A percentile compares a stretch with the other conserved stretches of the same genome.
Evolutionary conservation across 2,329 filamentous ascomycete species (phyloP).

Genomic region (Alternaria angustiovoidea): DNA sequence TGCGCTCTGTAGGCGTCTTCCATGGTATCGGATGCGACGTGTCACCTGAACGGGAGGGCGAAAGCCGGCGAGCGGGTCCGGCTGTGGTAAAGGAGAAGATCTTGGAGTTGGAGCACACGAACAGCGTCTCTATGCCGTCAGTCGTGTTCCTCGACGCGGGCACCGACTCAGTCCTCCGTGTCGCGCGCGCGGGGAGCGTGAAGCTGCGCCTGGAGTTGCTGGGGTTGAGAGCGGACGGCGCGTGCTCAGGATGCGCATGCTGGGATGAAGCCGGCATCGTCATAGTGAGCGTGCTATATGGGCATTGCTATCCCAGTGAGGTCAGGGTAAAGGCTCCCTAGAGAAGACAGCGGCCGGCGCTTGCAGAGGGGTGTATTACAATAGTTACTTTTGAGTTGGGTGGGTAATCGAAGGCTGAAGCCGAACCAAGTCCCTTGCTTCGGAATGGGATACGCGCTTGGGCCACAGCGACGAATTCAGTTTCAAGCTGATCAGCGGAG

Average conservation of each 20-base stretch:
- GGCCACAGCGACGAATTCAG: conserved; percentile 8
- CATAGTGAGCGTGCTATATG: conserved; percentile 42
- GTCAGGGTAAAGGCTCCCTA: background rate
- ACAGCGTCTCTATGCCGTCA: conserved; percentile 71
- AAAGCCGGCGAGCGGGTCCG: conserved; percentile 41
- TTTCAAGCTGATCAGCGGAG: conserved; percentile 22
- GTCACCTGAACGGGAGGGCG: conserved; percentile 50
- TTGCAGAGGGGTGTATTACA: background rate
- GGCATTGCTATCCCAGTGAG: conserved; percentile 29
- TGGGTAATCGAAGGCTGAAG: conserved; percentile 14
- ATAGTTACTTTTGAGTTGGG: conserved; percentile 5
- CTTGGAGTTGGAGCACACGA: conserved; percentile 75
- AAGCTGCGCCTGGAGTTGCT: conserved; percentile 54
- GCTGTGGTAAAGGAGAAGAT: conserved; percentile 70
- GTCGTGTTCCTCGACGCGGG: conserved; percentile 51
- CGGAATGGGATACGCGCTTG: conserved; percentile 16
- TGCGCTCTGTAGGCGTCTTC: conserved; percentile 79
- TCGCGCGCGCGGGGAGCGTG: conserved; percentile 56
- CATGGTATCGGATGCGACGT: conserved; percentile 70
- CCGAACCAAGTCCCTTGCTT: conserved; percentile 18
- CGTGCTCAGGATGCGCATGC: conserved; percentile 37
- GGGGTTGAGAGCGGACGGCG: conserved; percentile 29
- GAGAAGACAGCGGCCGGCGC: conserved; percentile 12
- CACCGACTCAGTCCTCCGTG: conserved; percentile 38
- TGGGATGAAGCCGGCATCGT: conserved; percentile 40